phyloP scores from a whole-genome alignment of 805 yeast genomes.

The Myxozyma udenii region DNA sequence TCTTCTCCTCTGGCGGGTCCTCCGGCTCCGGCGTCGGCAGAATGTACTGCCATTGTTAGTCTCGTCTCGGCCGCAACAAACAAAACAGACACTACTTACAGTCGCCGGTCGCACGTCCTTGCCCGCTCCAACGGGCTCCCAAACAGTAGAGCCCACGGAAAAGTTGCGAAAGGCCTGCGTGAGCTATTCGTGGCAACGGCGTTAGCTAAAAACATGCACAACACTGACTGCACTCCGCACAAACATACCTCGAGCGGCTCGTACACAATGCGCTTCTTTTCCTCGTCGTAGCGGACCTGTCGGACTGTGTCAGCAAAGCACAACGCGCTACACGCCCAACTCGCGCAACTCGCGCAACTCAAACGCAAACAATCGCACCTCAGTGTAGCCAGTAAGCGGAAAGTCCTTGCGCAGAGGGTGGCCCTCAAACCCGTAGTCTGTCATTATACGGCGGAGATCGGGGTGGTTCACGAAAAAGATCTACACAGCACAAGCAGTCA shows the following conservation, averaged over 20 bases:
- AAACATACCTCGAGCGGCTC: conserved; percentile 67
- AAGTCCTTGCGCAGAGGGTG: conserved; percentile 89
- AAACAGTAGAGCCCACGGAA: conserved; percentile 79
- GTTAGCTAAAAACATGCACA: no score
- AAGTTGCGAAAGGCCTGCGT: conserved; percentile 92
- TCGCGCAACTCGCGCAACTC: not conserved
- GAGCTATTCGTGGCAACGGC: no score
- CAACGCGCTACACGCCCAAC: not conserved
- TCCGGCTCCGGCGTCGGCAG: conserved; percentile 82
- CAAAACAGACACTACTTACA: conserved; percentile 12
- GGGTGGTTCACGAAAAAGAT: conserved; percentile 85
- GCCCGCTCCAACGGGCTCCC: conserved; percentile 92
- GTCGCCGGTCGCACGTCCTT: conserved; percentile 71
- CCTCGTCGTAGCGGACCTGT: conserved; percentile 80
- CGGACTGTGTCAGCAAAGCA: not conserved
- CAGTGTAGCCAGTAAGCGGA: conserved; percentile 90
- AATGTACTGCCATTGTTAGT: conserved; percentile 50
- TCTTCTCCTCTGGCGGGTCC: conserved; percentile 48
- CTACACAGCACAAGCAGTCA: not conserved
- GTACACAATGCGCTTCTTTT: conserved; percentile 82
- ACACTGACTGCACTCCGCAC: not conserved
- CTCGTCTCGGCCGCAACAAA: not conserved
- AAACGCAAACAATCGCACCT: conserved; percentile 33
- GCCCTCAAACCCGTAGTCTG: conserved; percentile 90
- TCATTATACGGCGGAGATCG: conserved; percentile 82